Evolutionary conservation across 2,329 filamentous ascomycete genomes (phyloP), one percentile per base, ranked within the genome.

Genomic region (Lizonia empirigonia): DNA sequence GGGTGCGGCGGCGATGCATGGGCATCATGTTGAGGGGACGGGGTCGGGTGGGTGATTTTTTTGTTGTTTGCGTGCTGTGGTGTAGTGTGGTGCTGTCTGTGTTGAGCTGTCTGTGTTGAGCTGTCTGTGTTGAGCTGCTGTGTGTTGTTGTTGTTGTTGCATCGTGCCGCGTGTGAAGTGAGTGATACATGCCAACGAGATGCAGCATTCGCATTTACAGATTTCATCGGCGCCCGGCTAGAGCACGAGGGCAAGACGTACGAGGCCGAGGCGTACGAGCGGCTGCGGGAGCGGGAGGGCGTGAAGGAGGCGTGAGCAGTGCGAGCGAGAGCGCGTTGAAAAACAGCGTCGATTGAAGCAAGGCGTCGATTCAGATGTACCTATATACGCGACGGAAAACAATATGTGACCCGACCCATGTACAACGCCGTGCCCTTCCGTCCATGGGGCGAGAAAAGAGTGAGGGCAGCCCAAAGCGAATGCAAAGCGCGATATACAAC

Each of bases 401-500:
- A 20, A 35, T 44, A 29, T 29, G 26, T 10, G 12, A 29, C 10
- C 32, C 34, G n/a, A 19, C 19, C 9, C 27, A 34, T 40, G 24
- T 42, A 37, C 23, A 52, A 47, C 42, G 42, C 42, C 42, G 13
- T 24, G 19, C 49, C 42, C 42, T 47, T 46, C 20, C 16, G 49
- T 52, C 49, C 37, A 52, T 47, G 4, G 42, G 49, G 47, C 49
- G 15, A n/a, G 13, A 22, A 52, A 42, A 30, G 49, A 47, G 27
- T 42, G 49, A 12, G 20, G 49, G 44, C 30, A 29, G 19, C 7
- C n/a, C n/a, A n/a, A n/a, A n/a, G n/a, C n/a, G n/a, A n/a, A n/a
- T n/a, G n/a, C n/a, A n/a, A n/a, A n/a, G n/a, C n/a, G n/a, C n/a
- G n/a, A 40, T 26, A 18, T 23, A 32, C 27, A 18, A 12, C 7